Evolutionary conservation across 108 stramenopile species (phyloP).

Genomic region (Skeletonema costatum): DNA sequence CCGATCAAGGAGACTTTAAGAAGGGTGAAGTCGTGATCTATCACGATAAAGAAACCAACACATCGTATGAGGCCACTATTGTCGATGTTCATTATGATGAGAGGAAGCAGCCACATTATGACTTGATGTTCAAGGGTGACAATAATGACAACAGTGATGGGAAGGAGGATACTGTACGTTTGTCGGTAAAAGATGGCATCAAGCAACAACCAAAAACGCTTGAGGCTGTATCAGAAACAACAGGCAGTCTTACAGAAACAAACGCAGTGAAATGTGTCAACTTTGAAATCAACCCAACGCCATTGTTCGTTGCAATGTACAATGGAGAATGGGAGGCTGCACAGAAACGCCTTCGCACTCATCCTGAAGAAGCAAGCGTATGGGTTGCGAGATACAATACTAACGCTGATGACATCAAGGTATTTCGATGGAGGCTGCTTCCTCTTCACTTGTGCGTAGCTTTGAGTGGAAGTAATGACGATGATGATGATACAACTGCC

Average conservation of each 20-base stretch:
- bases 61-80: conserved; percentile 5
- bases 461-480: conserved; percentile 5
- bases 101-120: conserved; percentile 14
- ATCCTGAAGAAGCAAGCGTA: conserved; percentile 40
- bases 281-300: conserved; percentile 25
- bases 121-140: conserved; percentile 7
- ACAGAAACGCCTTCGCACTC: conserved; percentile 6
- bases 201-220: conserved; percentile 3
- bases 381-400: conserved; percentile 30
- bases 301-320: conserved; percentile 26
- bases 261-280: conserved; percentile 15
- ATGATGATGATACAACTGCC: not conserved
- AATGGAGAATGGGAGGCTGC: conserved; percentile 21
- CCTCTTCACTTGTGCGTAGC: conserved; percentile 37
- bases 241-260: conserved; percentile 6
- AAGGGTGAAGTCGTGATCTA: conserved; percentile 25
- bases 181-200: not conserved
- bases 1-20: conserved; percentile 19
- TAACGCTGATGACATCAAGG: not conserved
- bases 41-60: not conserved
- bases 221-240: not conserved
- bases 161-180: not conserved
- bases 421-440: conserved; percentile 35
- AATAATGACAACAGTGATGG: not conserved
- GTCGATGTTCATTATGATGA: conserved; percentile 16